Evolutionary conservation across 208 protist genomes (phyloP).

Genomic region (Zelonia costaricensis): DNA sequence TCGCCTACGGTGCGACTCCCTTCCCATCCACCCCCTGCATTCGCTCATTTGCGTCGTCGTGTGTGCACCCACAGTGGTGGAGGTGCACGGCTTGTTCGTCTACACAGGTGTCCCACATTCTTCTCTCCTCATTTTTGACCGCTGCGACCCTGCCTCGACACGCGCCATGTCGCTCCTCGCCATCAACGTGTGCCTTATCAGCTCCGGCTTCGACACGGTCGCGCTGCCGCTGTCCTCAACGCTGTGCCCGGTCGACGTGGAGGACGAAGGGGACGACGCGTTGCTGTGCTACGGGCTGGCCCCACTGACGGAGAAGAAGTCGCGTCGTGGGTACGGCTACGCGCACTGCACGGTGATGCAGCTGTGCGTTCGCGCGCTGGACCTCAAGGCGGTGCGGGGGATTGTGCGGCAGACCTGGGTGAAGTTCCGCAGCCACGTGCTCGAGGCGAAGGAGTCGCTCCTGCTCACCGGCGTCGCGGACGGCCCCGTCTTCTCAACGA

Average conservation of each 20-base stretch:
- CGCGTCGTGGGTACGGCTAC: constrained; percentile 51
- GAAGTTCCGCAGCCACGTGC: constrained; percentile 24
- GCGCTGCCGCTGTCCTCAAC: constrained; percentile 67
- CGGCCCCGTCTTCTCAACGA: constrained; percentile 50
- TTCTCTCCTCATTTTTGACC: constrained; percentile 6
- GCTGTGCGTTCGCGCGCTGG: constrained; percentile 56
- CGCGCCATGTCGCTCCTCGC: constrained; percentile 53
- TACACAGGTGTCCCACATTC: not conserved
- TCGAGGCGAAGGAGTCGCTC: constrained; percentile 40
- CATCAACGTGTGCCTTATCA: constrained; percentile 74
- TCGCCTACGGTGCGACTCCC: too few relatives aligned
- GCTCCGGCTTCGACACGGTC: constrained; percentile 60
- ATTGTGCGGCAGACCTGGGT: constrained; percentile 47
- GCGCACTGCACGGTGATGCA: constrained; percentile 78
- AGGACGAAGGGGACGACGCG: constrained; percentile 34
- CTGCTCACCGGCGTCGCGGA: constrained; percentile 35
- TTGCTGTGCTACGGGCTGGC: constrained; percentile 52
- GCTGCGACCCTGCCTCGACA: too few relatives aligned
- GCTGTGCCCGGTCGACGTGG: constrained; percentile 47
- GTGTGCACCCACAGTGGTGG: too few relatives aligned
- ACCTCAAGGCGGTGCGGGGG: constrained; percentile 44
- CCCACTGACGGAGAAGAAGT: constrained; percentile 55
- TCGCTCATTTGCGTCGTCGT: too few relatives aligned
- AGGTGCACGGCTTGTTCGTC: too few relatives aligned
- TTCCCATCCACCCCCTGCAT: too few relatives aligned